Conservation (phyloP, 768 basidiomycete genomes). For the Candolleomyces efflorescens region DNA sequence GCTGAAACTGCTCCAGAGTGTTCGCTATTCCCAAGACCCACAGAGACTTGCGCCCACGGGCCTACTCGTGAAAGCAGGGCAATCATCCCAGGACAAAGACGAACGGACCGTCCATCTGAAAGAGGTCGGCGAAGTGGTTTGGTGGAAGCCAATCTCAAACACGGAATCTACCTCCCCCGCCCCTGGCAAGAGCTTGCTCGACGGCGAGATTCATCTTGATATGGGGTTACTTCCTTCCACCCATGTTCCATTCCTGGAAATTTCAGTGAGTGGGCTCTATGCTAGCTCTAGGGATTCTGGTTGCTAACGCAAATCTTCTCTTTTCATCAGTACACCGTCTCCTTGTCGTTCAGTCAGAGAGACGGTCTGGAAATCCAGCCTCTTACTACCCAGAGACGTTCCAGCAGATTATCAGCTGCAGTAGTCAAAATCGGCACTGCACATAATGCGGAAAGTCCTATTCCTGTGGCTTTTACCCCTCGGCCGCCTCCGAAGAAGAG, state of each 20-base stretch:
- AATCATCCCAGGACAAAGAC: neutral
- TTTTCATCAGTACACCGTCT: neutral
- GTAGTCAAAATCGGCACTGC: neutral
- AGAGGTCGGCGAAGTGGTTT: neutral
- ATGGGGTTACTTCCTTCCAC: neutral
- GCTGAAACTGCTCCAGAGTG: neutral
- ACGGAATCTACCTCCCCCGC: neutral
- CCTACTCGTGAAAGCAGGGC: neutral
- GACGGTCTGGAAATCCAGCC: neutral
- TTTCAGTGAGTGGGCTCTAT: neutral
- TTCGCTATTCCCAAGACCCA: neutral
- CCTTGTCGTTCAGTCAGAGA: neutral
- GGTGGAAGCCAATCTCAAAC: neutral
- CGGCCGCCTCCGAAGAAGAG: neutral
- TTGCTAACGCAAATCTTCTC: neutral
- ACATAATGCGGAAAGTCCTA: neutral
- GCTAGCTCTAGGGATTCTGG: neutral
- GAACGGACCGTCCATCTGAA: neutral
- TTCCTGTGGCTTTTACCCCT: neutral
- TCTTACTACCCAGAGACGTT: neutral
- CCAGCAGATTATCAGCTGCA: neutral
- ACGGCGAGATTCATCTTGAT: neutral
- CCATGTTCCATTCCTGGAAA: neutral
- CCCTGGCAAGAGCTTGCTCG: neutral
- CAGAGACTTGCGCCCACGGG: neutral